Conservation (phyloP, 2,329 filamentous ascomycete species). For the Aspergillus intermedius region DNA sequence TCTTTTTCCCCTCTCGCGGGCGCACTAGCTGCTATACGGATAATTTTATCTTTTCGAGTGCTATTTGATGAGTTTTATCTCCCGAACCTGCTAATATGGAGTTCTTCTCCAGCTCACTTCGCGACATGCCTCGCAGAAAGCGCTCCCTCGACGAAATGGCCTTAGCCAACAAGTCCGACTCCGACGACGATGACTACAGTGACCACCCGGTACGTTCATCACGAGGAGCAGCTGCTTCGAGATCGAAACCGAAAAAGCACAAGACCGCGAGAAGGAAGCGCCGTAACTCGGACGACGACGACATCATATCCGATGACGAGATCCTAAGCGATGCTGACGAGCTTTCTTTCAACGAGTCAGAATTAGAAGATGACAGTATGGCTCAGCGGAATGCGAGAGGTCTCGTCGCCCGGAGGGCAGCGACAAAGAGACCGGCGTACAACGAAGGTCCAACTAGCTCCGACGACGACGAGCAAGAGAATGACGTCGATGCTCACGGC, state of each 20-base stretch:
- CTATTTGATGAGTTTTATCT: no score
- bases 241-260: constrained; percentile 29
- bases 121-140: constrained; percentile 32
- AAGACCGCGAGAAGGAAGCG: constrained; percentile 32
- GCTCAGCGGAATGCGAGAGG: constrained; percentile 53
- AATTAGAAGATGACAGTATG: constrained; percentile 34
- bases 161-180: constrained; percentile 38
- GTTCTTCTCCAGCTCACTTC: background rate
- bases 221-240: constrained; percentile 20
- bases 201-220: constrained; percentile 28
- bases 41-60: background rate
- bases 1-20: background rate
- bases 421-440: constrained; percentile 51
- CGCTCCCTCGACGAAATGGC: constrained; percentile 39
- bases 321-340: constrained; percentile 36
- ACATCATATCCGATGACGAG: constrained; percentile 34
- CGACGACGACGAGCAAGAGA: constrained; percentile 26
- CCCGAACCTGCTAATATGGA: background rate
- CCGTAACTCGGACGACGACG: constrained; percentile 43
- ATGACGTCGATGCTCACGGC: constrained; percentile 8
- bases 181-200: constrained; percentile 40
- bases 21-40: background rate
- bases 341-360: constrained; percentile 39
- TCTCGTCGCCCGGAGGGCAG: constrained; percentile 49
- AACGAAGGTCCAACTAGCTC: constrained; percentile 47